Base-by-base conservation (phyloP, 2,329 filamentous ascomycete species). In the Fonsecaea erecta region DNA sequence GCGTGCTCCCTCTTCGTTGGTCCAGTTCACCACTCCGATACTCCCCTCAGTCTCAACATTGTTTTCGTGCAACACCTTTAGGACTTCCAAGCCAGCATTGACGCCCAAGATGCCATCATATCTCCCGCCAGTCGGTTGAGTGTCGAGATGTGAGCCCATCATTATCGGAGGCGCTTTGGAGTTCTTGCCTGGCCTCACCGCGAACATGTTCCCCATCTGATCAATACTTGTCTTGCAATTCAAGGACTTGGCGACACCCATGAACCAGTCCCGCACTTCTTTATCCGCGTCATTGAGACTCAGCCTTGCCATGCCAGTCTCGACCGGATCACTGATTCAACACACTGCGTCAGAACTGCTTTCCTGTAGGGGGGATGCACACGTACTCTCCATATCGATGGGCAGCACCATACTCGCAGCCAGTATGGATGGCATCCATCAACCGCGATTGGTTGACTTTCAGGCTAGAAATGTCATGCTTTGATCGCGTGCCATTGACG, bases 151-250 rank as follows among this genome's bases (percentile, higher is more conserved):
- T 6, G 86, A 90, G 1, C 90, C 90, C 30, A 86, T 88, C 67
- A 87, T 91, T 1, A 88, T 90, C 0, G 90, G 84, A 8, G 86
- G 81, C 1, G 85, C 84, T 28, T 85, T 81, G 18, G 82, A 79
- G 58, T 78, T 77, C 62, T 84, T 78, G 0, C 91, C 90, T 2
- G 87, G 84, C 2, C 88, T 84, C 2, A 91, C 81, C 0, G 90
- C 90, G 74, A 94, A 95, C 66, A 90, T 90, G 70, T 94, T 95
- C 21, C 91, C 91, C 86, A 94, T 93, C 28, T 85, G 81, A 74
- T 95, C 91, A 1, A 92, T 77, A 0, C 84, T 88, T 7, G 90
- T 82, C 2, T 82, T 81, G 75, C 91, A 94, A 9, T 88, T 89
- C 0, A 93, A 78, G 0, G 78, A 79, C 71, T 85, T 77, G 1